Conservation (phyloP, 306 rosid species). For the Mimosa pudica region DNA sequence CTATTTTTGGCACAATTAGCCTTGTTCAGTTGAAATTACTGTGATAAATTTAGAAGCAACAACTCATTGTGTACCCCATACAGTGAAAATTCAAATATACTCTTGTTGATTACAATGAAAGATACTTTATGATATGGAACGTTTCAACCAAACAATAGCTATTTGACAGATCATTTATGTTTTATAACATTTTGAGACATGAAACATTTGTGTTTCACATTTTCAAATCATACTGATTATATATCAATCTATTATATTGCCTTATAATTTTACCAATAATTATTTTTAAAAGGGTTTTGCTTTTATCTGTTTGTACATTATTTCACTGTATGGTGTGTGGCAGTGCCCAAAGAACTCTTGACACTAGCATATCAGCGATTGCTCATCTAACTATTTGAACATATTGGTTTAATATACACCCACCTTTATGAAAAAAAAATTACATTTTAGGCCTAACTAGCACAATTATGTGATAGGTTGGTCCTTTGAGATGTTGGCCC, state of each 20-base stretch:
- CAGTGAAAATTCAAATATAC: constrained; percentile 1
- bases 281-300: not conserved
- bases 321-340: no score
- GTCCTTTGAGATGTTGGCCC: constrained; percentile 99
- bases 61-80: constrained; percentile 5
- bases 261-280: not conserved
- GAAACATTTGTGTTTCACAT: constrained; percentile 18
- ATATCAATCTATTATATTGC: constrained; percentile 1
- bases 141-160: not conserved
- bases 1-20: not conserved
- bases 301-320: no score
- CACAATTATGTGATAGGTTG: constrained; percentile 55
- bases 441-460: constrained; percentile 19
- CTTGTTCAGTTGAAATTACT: not conserved
- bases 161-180: constrained; percentile 6
- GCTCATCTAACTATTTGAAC: no score
- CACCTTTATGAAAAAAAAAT: constrained; percentile 30
- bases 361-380: no score
- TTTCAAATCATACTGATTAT: constrained; percentile 13
- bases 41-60: constrained; percentile 4
- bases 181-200: not conserved
- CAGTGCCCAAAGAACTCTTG: no score
- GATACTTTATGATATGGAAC: constrained; percentile 17
- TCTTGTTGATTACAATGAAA: constrained; percentile 14
- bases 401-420: no score